A percentile compares a stretch with the other conserved stretches of the same genome.
phyloP scores from a whole-genome alignment of 305 asterid species.

The Coffea humblotiana region DNA sequence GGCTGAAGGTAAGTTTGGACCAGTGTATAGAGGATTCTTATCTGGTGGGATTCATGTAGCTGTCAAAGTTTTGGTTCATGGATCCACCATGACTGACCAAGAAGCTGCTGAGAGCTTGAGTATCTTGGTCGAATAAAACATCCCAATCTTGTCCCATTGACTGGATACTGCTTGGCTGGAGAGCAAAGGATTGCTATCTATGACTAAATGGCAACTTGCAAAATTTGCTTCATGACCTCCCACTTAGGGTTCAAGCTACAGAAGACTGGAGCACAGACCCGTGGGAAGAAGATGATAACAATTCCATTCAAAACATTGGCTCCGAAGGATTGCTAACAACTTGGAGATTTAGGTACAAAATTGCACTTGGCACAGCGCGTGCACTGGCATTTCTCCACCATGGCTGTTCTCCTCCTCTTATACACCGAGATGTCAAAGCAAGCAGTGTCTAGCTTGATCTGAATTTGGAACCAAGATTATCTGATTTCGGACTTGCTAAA shows the following conservation, averaged over 20 bases:
- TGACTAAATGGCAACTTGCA: constrained; percentile 87
- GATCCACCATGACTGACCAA: constrained; percentile 78
- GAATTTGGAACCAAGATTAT: constrained; percentile 73
- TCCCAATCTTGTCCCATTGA: constrained; percentile 83
- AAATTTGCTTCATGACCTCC: constrained; percentile 75
- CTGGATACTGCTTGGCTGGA: constrained; percentile 92
- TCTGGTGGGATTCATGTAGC: constrained; percentile 89
- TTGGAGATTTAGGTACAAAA: constrained; percentile 79
- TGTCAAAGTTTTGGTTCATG: constrained; percentile 79
- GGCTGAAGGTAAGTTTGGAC: constrained; percentile 94
- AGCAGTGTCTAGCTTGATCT: constrained; percentile 84
- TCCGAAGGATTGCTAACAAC: constrained; percentile 61
- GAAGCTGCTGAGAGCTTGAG: constrained; percentile 92
- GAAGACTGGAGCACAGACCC: constrained; percentile 85
- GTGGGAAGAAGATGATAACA: constrained; percentile 76
- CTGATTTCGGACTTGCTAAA: constrained; percentile 82
- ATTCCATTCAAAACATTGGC: constrained; percentile 61
- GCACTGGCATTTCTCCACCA: constrained; percentile 95
- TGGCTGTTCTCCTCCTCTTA: constrained; percentile 92
- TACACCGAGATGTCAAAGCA: constrained; percentile 84
- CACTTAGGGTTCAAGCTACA: constrained; percentile 60
- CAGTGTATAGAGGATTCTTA: constrained; percentile 77
- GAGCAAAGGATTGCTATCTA: constrained; percentile 90
- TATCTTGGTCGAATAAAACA: constrained; percentile 88
- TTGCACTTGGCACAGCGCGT: constrained; percentile 86